A percentile compares a stretch with the other conserved stretches of the same genome.
Evolutionary conservation across 805 yeast genomes (phyloP).

Genomic region (Candida morakotiae): DNA sequence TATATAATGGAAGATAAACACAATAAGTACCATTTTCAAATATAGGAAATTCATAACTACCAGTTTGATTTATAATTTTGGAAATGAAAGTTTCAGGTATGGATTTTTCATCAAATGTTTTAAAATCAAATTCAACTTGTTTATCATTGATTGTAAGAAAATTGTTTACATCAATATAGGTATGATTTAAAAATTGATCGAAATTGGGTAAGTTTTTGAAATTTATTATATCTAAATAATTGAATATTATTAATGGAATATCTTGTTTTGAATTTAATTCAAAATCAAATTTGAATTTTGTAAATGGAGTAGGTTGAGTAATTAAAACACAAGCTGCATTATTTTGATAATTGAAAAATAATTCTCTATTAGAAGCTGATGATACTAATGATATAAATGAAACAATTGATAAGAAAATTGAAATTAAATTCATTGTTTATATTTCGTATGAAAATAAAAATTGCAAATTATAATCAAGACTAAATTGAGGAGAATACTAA

Average conservation of each 20-base stretch:
- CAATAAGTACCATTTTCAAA: slow-evolving; percentile 7
- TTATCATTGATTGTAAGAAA: background rate
- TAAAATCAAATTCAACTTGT: background rate
- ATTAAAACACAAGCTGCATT: slow-evolving; percentile 10
- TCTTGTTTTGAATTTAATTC: background rate
- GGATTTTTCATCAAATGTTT: slow-evolving; percentile 1
- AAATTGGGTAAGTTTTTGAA: slow-evolving; percentile 11
- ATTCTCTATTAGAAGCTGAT: slow-evolving; percentile 4
- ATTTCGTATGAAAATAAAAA: too few species aligned
- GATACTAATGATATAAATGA: background rate
- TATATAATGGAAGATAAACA: slow-evolving; percentile 8
- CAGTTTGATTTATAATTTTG: slow-evolving; percentile 1
- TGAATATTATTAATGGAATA: slow-evolving; percentile 8
- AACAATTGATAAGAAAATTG: background rate
- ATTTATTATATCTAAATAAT: slow-evolving; percentile 5
- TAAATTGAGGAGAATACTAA: too few species aligned
- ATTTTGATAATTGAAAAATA: slow-evolving; percentile 6
- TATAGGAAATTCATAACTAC: slow-evolving; percentile 1
- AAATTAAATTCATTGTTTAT: background rate
- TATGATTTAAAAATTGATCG: slow-evolving; percentile 8
- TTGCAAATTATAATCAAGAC: too few species aligned
- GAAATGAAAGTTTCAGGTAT: slow-evolving; percentile 4
- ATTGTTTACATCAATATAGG: slow-evolving; percentile 6
- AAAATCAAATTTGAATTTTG: slow-evolving; percentile 3
- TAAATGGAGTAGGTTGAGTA: slow-evolving; percentile 1